phyloP scores from a whole-genome alignment of 169 alveolate species.

The Cyclospora cayetanensis region DNA sequence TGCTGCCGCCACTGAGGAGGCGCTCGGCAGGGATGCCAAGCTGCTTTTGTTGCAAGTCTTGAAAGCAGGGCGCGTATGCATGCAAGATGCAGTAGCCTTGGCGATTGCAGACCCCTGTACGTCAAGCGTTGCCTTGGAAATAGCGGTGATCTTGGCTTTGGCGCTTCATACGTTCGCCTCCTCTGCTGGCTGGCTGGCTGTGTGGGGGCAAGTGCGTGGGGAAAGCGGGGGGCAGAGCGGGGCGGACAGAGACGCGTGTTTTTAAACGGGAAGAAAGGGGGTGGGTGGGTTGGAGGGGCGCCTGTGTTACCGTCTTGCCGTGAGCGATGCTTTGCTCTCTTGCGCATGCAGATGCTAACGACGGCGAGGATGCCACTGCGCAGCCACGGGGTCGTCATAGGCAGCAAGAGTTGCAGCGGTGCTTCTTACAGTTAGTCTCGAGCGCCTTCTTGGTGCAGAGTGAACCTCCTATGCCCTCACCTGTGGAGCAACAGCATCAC shows the following conservation, averaged over 20 bases:
- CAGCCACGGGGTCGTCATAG: background rate
- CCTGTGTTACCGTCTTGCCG: no score
- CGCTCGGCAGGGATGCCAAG: conserved; percentile 21
- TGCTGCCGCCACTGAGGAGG: conserved; percentile 29
- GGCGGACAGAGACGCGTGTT: no score
- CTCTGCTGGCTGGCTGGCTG: background rate
- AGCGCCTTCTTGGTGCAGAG: conserved; percentile 15
- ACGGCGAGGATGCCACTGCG: background rate
- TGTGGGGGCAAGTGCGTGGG: no score
- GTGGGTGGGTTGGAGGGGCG: no score
- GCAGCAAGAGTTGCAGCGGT: conserved; percentile 20
- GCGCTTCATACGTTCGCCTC: no score
- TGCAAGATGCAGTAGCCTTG: conserved; percentile 46
- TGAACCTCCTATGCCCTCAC: conserved; percentile 9
- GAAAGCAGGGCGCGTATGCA: conserved; percentile 56
- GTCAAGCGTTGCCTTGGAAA: no score
- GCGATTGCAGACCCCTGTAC: conserved; percentile 51
- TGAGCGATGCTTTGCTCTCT: no score
- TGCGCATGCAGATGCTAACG: background rate
- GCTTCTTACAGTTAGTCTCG: conserved; percentile 34
- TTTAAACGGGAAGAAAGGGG: no score
- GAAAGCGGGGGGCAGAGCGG: no score
- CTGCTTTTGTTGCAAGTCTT: conserved; percentile 58
- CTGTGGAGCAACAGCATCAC: no score
- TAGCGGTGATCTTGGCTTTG: no score